Evolutionary conservation across 768 basidiomycete genomes (phyloP).

Genomic region (Suillus placidus): DNA sequence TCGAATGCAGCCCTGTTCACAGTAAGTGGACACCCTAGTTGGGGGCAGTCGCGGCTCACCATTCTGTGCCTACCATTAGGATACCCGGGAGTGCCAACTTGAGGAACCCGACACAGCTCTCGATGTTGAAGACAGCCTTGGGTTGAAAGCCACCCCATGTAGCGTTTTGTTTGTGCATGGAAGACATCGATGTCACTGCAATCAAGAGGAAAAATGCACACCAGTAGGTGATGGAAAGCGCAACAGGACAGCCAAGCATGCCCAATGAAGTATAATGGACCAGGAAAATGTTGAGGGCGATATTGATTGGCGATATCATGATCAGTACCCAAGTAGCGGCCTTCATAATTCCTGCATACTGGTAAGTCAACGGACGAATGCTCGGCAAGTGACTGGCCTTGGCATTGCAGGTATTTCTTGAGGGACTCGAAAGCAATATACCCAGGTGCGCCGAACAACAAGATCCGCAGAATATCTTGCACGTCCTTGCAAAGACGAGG

Average conservation of each 20-base stretch:
- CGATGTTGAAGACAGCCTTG: slow-evolving; percentile 44
- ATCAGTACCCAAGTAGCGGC: slow-evolving; percentile 67
- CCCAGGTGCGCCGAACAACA: slow-evolving; percentile 67
- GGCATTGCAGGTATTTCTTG: slow-evolving; percentile 81
- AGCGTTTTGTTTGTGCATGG: slow-evolving; percentile 53
- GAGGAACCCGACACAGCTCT: slow-evolving; percentile 59
- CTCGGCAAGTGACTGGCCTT: slow-evolving; percentile 47
- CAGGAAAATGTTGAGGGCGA: slow-evolving; percentile 58
- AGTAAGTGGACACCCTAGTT: not conserved
- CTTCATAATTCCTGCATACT: slow-evolving; percentile 66
- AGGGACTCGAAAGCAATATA: slow-evolving; percentile 77
- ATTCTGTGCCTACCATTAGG: slow-evolving; percentile 80
- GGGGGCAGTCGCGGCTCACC: slow-evolving; percentile 42
- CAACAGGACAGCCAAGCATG: slow-evolving; percentile 66
- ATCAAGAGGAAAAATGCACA: slow-evolving; percentile 61
- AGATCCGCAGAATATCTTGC: slow-evolving; percentile 63
- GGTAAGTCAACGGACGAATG: not conserved
- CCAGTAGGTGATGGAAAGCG: slow-evolving; percentile 73
- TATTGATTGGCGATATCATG: slow-evolving; percentile 67
- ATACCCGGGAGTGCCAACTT: slow-evolving; percentile 76
- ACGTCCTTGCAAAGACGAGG: slow-evolving; percentile 58
- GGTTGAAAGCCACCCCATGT: slow-evolving; percentile 67
- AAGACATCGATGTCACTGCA: slow-evolving; percentile 51
- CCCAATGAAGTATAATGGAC: slow-evolving; percentile 67
- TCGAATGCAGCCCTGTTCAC: slow-evolving; percentile 73